Base-by-base conservation (phyloP, 1,284 basidiomycete genomes). In the Cryptococcus sp. region DNA sequence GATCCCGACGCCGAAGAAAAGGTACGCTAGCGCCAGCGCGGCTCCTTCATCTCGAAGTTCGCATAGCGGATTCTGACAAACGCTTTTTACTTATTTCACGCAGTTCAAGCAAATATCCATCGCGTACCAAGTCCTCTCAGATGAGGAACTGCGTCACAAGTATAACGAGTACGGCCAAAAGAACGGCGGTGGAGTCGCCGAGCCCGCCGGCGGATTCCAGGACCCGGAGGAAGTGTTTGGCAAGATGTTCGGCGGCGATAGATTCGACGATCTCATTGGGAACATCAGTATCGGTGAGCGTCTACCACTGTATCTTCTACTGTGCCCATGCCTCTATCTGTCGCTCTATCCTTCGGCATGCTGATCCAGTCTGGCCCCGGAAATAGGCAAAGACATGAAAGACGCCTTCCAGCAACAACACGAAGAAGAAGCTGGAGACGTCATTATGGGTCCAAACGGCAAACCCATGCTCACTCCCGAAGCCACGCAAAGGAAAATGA, bases 331-430 rank as follows among this genome's bases (percentile, higher is more conserved):
- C 2, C 13, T n/a, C n/a, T 45, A 13, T 45, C 42, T 22, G 15
- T n/a, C 13, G 41, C 19, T 16, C 16, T 42, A 19, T 42, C 7
- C 3, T 42, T 42, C 5, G 41, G 42, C 42, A 22, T 19, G 42
- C 42, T 45, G 35, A 48, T 11, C 39, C 16, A 49, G 31, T 92
- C 66, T 89, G 90, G 11, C 83, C 87, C 54, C 88, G 91, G 67
- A 89, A 88, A 17, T 55, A 93, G 94, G 93, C 38, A 86, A 86
- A 68, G 95, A 99, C 71, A 98, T 99, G 96, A 99, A 99, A 81
- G 86, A 92, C 6, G 94, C 93, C 5, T 81, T 99, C 72, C 94
- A 99, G 73, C 90, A 95, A 71, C 93, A 91, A 17, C 90, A 89
- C 55, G 86, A 84, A 11, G 88, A 90, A 62, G 83, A 82, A 11